Base-by-base conservation (phyloP, 2,329 filamentous ascomycete species). In the Tolypocladium inflatum region DNA sequence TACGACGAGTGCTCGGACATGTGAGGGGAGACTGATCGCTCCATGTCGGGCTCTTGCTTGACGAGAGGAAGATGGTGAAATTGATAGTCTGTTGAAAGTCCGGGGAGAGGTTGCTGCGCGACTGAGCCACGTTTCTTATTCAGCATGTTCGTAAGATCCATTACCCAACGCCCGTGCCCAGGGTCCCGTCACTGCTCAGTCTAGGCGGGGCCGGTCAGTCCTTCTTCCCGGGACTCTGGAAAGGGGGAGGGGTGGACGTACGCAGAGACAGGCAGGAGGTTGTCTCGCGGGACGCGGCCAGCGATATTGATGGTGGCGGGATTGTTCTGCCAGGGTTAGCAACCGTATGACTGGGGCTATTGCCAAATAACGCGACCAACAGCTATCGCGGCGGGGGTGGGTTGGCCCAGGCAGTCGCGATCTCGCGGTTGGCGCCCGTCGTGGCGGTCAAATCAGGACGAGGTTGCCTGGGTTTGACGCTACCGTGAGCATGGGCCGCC, bases 1-100 rank as follows among this genome's bases (percentile, higher is more conserved):
- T 81, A 82, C 59, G 80, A 77, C 6, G 81, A 84, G 67, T 81
- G 78, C 63, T 84, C 82, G 17, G 82, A 84, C 58, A 80, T 80
- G 69, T 85, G 82, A 11, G 82, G 81, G 8, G 82, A 84, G 63
- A 76, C 78, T 54, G 80, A 77, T 59, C 81, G 78, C 58, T 84
- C 81, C 66, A 83, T 76, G 19, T 64, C 67, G 54, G 71, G 65
- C 55, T 74, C 73, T 53, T 66, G 63, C 61, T 74, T 74, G 59
- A 73, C 64, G 60, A 71, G 65, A 57, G 66, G 62, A 55, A 68
- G 66, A 57, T 69, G 70, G 58, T 67, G 65, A 38, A 61, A 65
- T 55, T 66, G 63, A 43, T 70, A 70, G 58, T 73, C 69, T 59
- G 68, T 60, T 53, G 70, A 66, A 61, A 63, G 63, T 58, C 65